A percentile compares a stretch with the other conserved stretches of the same genome.
Evolutionary conservation across 1,284 basidiomycete species (phyloP).

Genomic region (Tilletia indica): DNA sequence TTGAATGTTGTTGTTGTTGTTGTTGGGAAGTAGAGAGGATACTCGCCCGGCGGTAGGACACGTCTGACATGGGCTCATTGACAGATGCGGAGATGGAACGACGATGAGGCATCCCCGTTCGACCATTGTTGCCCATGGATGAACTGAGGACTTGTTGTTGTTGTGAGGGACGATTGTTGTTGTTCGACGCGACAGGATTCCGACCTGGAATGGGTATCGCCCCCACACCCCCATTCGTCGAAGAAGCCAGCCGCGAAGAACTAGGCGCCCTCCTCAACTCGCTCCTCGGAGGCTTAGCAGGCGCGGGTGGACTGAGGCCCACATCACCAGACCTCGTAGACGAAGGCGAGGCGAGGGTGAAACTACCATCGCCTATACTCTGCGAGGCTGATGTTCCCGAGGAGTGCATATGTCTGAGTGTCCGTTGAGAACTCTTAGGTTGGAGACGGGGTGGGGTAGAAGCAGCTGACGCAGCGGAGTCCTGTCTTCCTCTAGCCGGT

Average conservation of each 20-base stretch:
- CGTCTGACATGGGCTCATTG: not conserved
- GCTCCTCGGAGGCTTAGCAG: slow-evolving; percentile 22
- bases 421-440: slow-evolving; percentile 7
- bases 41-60: not conserved
- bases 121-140: not conserved
- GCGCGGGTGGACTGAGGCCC: slow-evolving; percentile 25
- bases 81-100: slow-evolving; percentile 8
- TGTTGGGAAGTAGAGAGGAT: not conserved
- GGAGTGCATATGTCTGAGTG: not conserved
- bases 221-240: not conserved
- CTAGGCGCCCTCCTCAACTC: slow-evolving; percentile 30
- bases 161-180: too few relatives aligned
- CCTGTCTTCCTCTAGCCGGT: not conserved
- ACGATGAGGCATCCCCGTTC: not conserved
- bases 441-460: not conserved
- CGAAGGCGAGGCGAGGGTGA: not conserved
- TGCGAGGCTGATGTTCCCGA: not conserved
- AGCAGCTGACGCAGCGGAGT: not conserved
- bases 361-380: not conserved
- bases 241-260: not conserved
- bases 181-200: not conserved
- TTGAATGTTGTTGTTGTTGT: not conserved
- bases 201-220: not conserved
- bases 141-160: too few relatives aligned
- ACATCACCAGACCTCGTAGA: too few relatives aligned